Base-by-base conservation (phyloP, 2,329 filamentous ascomycete genomes). In the Clarireedia monteithiana region DNA sequence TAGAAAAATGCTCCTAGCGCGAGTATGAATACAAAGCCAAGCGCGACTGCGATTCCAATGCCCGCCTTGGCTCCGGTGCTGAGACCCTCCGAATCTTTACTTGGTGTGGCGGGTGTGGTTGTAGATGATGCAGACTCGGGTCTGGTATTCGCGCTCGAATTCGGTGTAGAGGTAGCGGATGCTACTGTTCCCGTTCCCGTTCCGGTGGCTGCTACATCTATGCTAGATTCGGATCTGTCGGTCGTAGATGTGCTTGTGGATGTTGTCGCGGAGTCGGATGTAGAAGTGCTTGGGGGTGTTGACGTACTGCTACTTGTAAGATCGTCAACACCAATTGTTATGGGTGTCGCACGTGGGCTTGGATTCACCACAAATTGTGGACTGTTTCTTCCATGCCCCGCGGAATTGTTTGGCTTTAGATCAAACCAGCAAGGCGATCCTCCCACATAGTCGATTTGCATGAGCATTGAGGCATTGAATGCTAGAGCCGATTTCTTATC, bases 341-440 rank as follows among this genome's bases (percentile, higher is more conserved):
- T 26, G 17, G 50, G 40, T n/a, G 27, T 47, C 6, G 40, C 24
- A 30, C 40, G 50, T 24, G 45, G 12, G 26, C 17, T 53, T 20
- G 45, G 50, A 23, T 53, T 10, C 4, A 53, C 40, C 15, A 20
- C 23, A 12, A 53, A 53, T 14, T 53, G 50, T n/a, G 53, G 44
- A 45, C 61, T 63, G 26, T 62, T 61, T 0, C 57, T 56, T 15
- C 61, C 63, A 17, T 44, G 40, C 2, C 59, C 61, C 6, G 40
- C 44, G 3, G 53, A 40, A 6, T 38, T 46, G 38, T 62, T 56
- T 24, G 61, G 63, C 27, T 58, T 53, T 15, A 64, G 49, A 50
- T 64, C 56, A 30, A 60, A 63, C 38, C 58, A 59, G 38, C 63
- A 64, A n/a, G 55, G 51, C 2, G 57, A 50, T 0, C 58, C 44